Percentiles rank a stretch among this genome's conserved stretches.
Conservation (phyloP, 2,329 filamentous ascomycete species). For the Knufia petricola region DNA sequence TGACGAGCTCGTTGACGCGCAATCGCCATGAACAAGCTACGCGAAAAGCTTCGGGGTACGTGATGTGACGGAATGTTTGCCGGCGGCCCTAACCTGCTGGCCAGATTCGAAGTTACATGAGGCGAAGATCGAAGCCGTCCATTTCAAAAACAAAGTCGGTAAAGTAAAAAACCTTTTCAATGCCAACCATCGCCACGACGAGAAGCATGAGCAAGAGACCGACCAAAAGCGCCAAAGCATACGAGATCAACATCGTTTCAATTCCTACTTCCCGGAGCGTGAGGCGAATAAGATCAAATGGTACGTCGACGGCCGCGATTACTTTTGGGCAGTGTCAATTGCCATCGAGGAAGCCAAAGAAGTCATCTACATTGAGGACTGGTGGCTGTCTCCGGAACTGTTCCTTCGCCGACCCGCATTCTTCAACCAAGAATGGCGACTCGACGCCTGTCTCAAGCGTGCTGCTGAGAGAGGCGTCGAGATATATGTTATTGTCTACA, state of each 20-base stretch:
- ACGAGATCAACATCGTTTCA: slow-evolving; percentile 65
- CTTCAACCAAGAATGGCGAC: slow-evolving; percentile 70
- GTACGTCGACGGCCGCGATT: slow-evolving; percentile 93
- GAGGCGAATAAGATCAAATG: slow-evolving; percentile 85
- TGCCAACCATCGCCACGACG: slow-evolving; percentile 81
- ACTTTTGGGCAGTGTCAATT: slow-evolving; percentile 87
- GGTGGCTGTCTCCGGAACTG: slow-evolving; percentile 70
- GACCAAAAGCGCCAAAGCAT: slow-evolving; percentile 70
- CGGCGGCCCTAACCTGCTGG: background rate
- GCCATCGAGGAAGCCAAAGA: slow-evolving; percentile 86
- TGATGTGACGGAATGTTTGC: background rate
- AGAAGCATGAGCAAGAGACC: slow-evolving; percentile 75
- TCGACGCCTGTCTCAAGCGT: slow-evolving; percentile 80
- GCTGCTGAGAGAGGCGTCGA: slow-evolving; percentile 87
- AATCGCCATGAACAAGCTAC: slow-evolving; percentile 17
- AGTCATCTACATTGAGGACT: slow-evolving; percentile 90
- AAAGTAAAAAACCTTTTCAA: slow-evolving; percentile 66
- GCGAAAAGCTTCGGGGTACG: slow-evolving; percentile 22
- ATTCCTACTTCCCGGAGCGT: slow-evolving; percentile 82
- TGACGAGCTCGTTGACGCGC: background rate
- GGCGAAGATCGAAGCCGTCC: slow-evolving; percentile 43
- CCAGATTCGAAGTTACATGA: slow-evolving; percentile 31
- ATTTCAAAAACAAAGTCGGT: slow-evolving; percentile 54
- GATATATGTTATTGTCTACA: slow-evolving; percentile 88
- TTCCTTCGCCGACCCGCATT: slow-evolving; percentile 79